phyloP scores from a whole-genome alignment of 306 rosid species.

The Adenanthera pavonina region DNA sequence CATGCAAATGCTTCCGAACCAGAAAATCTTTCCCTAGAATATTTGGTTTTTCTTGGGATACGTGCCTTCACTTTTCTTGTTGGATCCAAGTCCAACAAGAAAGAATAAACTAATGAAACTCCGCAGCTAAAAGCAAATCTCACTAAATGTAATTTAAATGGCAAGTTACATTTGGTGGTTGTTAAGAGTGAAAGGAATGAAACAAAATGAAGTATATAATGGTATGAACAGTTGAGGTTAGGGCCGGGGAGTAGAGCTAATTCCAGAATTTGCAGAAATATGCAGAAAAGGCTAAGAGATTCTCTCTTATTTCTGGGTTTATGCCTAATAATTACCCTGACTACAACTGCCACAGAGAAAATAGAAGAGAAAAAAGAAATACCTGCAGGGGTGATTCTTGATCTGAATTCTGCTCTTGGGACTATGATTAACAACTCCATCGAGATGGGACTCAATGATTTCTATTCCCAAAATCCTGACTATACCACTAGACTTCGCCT shows the following conservation, averaged over 20 bases:
- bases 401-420: not conserved
- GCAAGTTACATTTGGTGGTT: not conserved
- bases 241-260: not conserved
- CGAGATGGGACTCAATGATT: not conserved
- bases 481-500: not conserved
- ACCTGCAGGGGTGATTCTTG: not conserved
- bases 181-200: not conserved
- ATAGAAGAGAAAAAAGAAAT: not conserved
- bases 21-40: too few species aligned
- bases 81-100: too few species aligned
- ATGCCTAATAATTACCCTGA: not conserved
- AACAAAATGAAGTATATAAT: too few species aligned
- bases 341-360: not conserved
- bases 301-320: not conserved
- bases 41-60: too few species aligned
- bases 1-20: too few species aligned
- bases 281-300: not conserved
- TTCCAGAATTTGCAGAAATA: not conserved
- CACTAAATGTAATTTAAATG: too few species aligned
- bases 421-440: not conserved
- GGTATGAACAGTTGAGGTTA: not conserved
- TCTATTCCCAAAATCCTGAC: not conserved
- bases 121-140: too few species aligned
- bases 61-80: too few species aligned
- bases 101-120: too few species aligned